Base-by-base conservation (phyloP, 2,329 filamentous ascomycete species). In the Trichoderma cornu-damae region DNA sequence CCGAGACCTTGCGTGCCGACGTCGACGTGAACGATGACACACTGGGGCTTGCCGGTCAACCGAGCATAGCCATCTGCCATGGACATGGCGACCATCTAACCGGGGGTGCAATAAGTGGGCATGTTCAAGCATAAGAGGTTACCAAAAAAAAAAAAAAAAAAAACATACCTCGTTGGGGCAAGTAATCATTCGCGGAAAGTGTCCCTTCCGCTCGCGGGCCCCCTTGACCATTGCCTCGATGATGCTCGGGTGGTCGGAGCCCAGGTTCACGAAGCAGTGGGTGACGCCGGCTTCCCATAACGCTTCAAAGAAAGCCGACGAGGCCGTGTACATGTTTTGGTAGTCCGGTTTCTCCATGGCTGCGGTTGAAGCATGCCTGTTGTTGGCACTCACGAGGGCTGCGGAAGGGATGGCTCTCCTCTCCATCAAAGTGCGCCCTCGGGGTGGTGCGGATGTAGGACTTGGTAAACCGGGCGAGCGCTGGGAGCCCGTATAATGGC, bases 51-150 rank as follows among this genome's bases (percentile, higher is more conserved):
- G 53, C 83, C 82, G 5, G 85, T 89, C 35, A 89, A 71, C 28
- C 87, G 80, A 35, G 89, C 88, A 66, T 89, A 91, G 51, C 89
- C 89, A 69, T 93, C 89, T 12, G 89, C 89, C 86, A 90, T 89
- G 59, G 88, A 92, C 65, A 93, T 80, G 24, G 89, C 89, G 6
- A 92, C 88, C 88, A 92, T 92, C 84, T 90, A 61, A 18, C 30
- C 4, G 6, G 26, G 5, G 12, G 16, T 28, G 28, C 16, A 3
- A 43, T 30, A 3, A 43, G 26, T 47, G 5, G 47, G 51, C 20
- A 38, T 6, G 5, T 6, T 30, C 28, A 30, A 7, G 9, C 28
- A 9, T 6, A 30, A 30, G 14, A 26, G 22, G 16, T n/a, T 8
- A 7, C n/a, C 34, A 43, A 26, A 28, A 4, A 20, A 18, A 5